Base-by-base conservation (phyloP, 352 stramenopile genomes). In the Aphanomyces cochlioides region DNA sequence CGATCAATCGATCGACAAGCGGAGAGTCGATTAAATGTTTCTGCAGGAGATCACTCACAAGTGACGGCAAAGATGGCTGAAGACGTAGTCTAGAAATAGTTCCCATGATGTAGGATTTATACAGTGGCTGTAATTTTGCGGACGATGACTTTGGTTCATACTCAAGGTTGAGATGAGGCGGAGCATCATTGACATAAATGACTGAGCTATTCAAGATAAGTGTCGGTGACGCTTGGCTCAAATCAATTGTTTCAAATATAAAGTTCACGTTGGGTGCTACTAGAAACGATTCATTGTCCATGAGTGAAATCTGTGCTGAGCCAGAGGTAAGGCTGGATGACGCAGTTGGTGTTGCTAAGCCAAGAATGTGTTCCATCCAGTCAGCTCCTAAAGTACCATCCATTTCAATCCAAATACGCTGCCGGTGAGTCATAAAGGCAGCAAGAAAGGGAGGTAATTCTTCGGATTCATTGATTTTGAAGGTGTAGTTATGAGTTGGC, bases 211-310 rank as follows among this genome's bases (percentile, higher is more conserved):
- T 56, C 4, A 75, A 48, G 5, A 86, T 45, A 28, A 84, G 67
- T 7, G 28, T 67, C 0, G 81, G 80, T 3, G 78, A 81, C 0
- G 74, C 80, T 43, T 82, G 38, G 0, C 64, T 43, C 21, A 89
- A 65, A 3, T 74, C 69, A 8, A 84, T 53, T 0, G 80, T 76
- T 64, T 93, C 85, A 38, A 91, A 90, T 0, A 87, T 1, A 34
- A 93, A 79, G 0, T 77, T 82, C 13, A 93, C 34, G 28, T 90
- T 89, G 3, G 83, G 80, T 1, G 84, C 81, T 1, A 87, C 45
- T 0, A 79, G 87, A 79, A 89, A 69, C 0, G n/a, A 38, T 3
- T 78, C 73, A 7, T 69, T 69, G 8, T 68, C 66, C 7, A 40
- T 28, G 10, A 61, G 43, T 17, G 17, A 19, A 3, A 61, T n/a